Evolutionary conservation across 805 yeast species (phyloP).

Genomic region (Saccharomycopsis synnaedendra): DNA sequence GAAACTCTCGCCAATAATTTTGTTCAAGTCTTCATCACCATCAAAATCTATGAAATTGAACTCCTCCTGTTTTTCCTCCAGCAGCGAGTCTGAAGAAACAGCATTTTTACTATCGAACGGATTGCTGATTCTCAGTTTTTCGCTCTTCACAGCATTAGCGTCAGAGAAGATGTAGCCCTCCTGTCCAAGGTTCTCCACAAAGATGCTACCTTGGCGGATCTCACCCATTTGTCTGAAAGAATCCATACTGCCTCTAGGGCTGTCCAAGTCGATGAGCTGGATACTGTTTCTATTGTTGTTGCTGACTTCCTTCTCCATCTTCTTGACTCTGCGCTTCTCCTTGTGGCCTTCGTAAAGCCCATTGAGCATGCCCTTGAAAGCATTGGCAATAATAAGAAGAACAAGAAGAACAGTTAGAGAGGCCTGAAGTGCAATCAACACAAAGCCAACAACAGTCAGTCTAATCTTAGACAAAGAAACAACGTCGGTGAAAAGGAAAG

Average conservation of each 20-base stretch:
- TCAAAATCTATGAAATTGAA: slow-evolving; percentile 3
- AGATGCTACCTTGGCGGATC: not conserved
- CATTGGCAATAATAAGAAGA: slow-evolving; percentile 18
- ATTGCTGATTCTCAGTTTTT: too few species aligned
- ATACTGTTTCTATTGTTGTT: not conserved
- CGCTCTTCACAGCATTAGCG: too few species aligned
- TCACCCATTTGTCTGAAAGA: not conserved
- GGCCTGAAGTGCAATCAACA: slow-evolving; percentile 22
- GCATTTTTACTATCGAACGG: too few species aligned
- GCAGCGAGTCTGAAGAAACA: not conserved
- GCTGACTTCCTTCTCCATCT: not conserved
- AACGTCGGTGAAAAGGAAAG: slow-evolving; percentile 22
- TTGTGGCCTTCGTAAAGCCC: slow-evolving; percentile 2
- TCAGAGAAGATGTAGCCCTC: not conserved
- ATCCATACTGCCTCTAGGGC: slow-evolving; percentile 2
- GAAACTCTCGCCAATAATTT: not conserved
- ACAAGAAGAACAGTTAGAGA: slow-evolving; percentile 20
- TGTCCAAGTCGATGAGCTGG: slow-evolving; percentile 11
- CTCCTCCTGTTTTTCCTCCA: not conserved
- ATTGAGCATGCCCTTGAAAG: slow-evolving; percentile 12
- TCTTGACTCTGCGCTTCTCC: slow-evolving; percentile 3
- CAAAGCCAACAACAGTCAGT: slow-evolving; percentile 22
- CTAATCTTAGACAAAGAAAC: slow-evolving; percentile 19
- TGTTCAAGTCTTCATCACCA: not conserved
- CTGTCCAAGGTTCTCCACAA: not conserved